Evolutionary conservation across 2,329 filamentous ascomycete genomes (phyloP), one percentile per base, ranked within the genome.

Genomic region (Xylariaceae sp.): DNA sequence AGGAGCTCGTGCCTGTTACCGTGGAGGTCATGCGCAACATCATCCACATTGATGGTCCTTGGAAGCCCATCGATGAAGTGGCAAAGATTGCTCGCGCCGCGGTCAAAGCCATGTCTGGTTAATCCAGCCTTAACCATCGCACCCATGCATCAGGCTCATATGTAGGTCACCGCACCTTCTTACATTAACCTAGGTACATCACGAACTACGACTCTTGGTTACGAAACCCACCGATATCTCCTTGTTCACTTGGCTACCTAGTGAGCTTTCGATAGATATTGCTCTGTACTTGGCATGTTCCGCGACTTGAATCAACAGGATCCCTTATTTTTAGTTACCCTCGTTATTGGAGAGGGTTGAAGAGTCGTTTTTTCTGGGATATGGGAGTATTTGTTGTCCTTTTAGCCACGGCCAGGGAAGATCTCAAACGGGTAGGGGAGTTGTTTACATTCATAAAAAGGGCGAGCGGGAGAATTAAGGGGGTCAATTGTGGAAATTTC

Each of bases 51-150:
- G 68, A 68, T 30, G 56, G 62, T 17, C 57, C 63, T 11, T 73
- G 70, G 65, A 71, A 67, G 53, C 69, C 70, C 11, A 65, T 58
- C 13, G 67, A 68, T 1, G 68, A 71, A 23, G 61, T 73, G 15
- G 55, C 55, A 3, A 68, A 67, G 47, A 34, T 69, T 2, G 59
- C 62, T n/a, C 67, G 62, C 9, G 52, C 64, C 10, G 35, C 56
- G 8, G 61, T 61, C 6, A 73, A 71, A 35, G 70, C 69, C 34
- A 39, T 58, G 30, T 52, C 47, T 18, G 55, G 39, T 37, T 62
- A 34, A 30, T 37, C 23, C 60, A 23, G 34, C 39, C 48, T 8
- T 35, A 47, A 49, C 42, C 23, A 7, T 42, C 3, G 18, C 53
- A 52, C 4, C 3, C 2, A 35, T 18, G 52, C 59, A 49, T 59